Conservation (phyloP, 1,284 basidiomycete genomes). For the Ustilago sp. region DNA sequence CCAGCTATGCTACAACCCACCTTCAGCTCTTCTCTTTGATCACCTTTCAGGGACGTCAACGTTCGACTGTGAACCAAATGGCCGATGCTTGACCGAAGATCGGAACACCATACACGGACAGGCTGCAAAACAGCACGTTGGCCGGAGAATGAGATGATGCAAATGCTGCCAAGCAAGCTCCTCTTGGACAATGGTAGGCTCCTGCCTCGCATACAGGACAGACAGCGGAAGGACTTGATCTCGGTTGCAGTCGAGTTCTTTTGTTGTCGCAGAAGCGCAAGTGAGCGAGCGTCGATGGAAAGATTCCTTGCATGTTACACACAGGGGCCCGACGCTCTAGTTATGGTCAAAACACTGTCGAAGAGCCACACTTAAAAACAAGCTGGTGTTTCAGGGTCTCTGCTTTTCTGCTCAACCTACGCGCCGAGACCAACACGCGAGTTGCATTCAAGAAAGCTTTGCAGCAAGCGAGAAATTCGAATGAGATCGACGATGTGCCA, state of each 20-base stretch:
- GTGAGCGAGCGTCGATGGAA: constrained; percentile 32
- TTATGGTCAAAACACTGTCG: constrained; percentile 5
- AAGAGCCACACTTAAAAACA: not conserved
- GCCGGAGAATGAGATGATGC: constrained; percentile 1
- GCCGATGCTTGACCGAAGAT: not conserved
- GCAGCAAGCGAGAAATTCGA: constrained; percentile 9
- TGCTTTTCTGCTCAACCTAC: constrained; percentile 6
- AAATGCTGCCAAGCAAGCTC: constrained; percentile 5
- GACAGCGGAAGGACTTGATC: not conserved
- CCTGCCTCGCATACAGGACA: not conserved
- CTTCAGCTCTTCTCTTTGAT: not conserved
- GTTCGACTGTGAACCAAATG: not conserved
- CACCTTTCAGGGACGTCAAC: not conserved
- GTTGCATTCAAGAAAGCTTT: not conserved
- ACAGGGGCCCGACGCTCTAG: not conserved
- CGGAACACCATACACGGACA: not conserved
- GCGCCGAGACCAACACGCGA: constrained; percentile 36
- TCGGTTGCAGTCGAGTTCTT: not conserved
- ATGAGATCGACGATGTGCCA: constrained; percentile 18
- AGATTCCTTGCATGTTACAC: constrained; percentile 29
- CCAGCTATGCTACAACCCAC: not conserved
- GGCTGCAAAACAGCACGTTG: not conserved
- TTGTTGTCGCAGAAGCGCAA: not conserved
- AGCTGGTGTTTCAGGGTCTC: constrained; percentile 8
- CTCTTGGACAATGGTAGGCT: not conserved